phyloP scores from a whole-genome alignment of 208 protist species.

The Acanthamoeba healyi region DNA sequence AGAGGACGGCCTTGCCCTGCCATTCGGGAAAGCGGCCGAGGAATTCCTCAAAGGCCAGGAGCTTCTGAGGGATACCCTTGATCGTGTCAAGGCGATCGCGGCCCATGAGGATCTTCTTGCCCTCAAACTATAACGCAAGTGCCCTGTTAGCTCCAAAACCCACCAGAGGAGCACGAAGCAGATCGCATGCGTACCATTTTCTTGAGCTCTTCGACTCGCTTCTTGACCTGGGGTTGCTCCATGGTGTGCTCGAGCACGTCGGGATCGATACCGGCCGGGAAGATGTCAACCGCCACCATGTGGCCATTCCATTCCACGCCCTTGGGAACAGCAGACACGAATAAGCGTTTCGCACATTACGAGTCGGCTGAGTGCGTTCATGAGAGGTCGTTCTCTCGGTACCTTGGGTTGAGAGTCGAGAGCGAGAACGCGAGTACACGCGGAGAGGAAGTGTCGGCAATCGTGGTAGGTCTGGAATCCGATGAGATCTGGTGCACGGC shows the following conservation, averaged over 20 bases:
- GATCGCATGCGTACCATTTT: conserved; percentile 40
- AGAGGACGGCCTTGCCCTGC: conserved; percentile 80
- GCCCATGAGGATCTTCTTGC: conserved; percentile 89
- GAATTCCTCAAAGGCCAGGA: conserved; percentile 82
- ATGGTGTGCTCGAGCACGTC: background rate
- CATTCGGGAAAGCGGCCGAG: conserved; percentile 77
- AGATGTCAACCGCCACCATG: conserved; percentile 75
- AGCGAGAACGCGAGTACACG: conserved; percentile 85
- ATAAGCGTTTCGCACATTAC: too few relatives aligned
- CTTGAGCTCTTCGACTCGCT: conserved; percentile 79
- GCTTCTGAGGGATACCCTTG: conserved; percentile 90
- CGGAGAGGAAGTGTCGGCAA: conserved; percentile 85
- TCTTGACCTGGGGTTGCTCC: conserved; percentile 70
- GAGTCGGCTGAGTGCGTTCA: too few relatives aligned
- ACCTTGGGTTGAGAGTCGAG: conserved; percentile 61
- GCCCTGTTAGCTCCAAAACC: background rate
- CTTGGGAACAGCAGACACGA: background rate
- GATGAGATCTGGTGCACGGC: conserved; percentile 79
- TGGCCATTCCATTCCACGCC: conserved; percentile 71
- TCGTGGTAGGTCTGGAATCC: conserved; percentile 89
- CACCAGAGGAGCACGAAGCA: background rate
- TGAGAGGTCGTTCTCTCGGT: too few relatives aligned
- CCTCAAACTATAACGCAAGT: conserved; percentile 72
- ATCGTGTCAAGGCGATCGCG: conserved; percentile 89
- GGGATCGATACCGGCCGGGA: conserved; percentile 83